phyloP scores from a whole-genome alignment of 139 green algal genomes.

The Tetratostichococcus sp. region DNA sequence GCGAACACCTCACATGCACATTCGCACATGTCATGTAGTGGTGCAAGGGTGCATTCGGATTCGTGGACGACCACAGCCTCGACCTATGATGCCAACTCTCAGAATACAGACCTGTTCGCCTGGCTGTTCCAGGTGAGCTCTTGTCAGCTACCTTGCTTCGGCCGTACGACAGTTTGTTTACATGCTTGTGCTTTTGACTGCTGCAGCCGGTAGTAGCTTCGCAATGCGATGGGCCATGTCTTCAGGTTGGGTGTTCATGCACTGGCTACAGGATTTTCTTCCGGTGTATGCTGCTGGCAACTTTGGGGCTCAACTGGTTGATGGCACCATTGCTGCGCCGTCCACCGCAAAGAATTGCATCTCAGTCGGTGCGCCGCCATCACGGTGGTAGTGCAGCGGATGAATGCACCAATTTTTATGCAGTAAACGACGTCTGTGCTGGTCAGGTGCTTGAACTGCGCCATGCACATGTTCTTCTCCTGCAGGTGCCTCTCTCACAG shows the following conservation, averaged over 20 bases:
- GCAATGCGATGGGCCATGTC: too few relatives aligned
- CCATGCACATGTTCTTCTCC: not conserved
- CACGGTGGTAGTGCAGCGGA: too few relatives aligned
- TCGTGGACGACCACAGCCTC: slow-evolving; percentile 77
- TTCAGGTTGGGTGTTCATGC: too few relatives aligned
- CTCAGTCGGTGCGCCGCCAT: slow-evolving; percentile 53
- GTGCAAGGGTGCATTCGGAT: slow-evolving; percentile 73
- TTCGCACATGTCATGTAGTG: slow-evolving; percentile 12
- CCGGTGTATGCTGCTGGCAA: slow-evolving; percentile 66
- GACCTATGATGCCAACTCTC: slow-evolving; percentile 64
- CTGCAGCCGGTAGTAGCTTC: too few relatives aligned
- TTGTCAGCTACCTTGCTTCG: too few relatives aligned
- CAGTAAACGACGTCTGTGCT: too few relatives aligned
- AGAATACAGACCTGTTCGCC: slow-evolving; percentile 52
- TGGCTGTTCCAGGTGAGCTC: slow-evolving; percentile 27
- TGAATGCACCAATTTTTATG: too few relatives aligned
- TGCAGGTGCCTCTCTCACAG: not conserved
- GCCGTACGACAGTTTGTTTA: not conserved
- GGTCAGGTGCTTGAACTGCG: not conserved
- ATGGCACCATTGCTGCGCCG: slow-evolving; percentile 70
- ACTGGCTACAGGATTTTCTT: slow-evolving; percentile 49
- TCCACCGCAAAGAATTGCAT: slow-evolving; percentile 82
- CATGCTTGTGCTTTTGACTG: too few relatives aligned
- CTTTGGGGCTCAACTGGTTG: slow-evolving; percentile 38
- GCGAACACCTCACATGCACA: too few relatives aligned